Evolutionary conservation across 345 rosid species (phyloP).

Genomic region (Trapa bicornis): DNA sequence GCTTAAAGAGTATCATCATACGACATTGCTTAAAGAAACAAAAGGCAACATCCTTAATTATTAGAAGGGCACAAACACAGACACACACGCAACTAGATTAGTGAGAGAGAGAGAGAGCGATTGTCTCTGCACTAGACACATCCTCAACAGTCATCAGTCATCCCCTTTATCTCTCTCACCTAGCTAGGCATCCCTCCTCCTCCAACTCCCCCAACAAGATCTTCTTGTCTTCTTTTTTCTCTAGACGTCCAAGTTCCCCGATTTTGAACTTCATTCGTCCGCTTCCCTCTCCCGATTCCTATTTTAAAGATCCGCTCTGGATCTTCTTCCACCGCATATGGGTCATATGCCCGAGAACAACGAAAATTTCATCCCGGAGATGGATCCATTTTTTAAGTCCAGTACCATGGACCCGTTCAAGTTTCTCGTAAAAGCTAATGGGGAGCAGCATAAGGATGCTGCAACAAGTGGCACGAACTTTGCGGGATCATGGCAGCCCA

Average conservation of each 20-base stretch:
- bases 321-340: constrained; percentile 1
- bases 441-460: background rate
- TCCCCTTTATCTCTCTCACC: too few species aligned
- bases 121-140: too few species aligned
- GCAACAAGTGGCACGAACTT: background rate
- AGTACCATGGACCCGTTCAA: constrained; percentile 27
- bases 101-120: too few species aligned
- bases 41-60: background rate
- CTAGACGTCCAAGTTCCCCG: constrained; percentile 1
- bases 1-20: background rate
- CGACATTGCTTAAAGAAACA: background rate
- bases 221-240: constrained; percentile 5
- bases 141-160: background rate
- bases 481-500: background rate
- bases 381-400: background rate
- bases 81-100: background rate
- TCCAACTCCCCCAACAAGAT: background rate
- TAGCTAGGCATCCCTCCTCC: constrained; percentile 1
- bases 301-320: background rate
- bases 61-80: background rate
- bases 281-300: background rate
- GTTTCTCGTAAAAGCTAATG: constrained; percentile 17
- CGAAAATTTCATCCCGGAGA: background rate
- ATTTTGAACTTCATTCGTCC: background rate
- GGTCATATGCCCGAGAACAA: background rate